These are phyloP conservation scores for Moringa oleifera DNA, from an alignment of 345 rosid genomes.

Conservation along the genomic window DNA sequence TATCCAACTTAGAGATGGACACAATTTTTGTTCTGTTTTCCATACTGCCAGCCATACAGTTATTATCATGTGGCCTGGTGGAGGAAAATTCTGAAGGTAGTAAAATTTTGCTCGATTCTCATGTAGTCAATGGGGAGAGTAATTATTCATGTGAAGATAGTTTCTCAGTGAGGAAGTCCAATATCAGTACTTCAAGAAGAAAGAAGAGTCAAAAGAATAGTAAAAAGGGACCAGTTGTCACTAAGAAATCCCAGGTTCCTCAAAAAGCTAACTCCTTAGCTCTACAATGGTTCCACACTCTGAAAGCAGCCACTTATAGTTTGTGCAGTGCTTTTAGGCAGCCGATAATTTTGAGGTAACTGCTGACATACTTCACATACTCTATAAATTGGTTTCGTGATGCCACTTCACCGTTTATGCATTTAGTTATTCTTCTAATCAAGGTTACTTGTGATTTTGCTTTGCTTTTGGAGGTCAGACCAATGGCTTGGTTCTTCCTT, in stretches of 20 bases:
- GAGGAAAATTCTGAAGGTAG: constrained; percentile 40
- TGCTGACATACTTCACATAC: neutral
- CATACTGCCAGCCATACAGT: constrained; percentile 59
- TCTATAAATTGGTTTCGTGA: neutral
- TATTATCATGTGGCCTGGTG: constrained; percentile 72
- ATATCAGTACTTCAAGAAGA: constrained; percentile 44
- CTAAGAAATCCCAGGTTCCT: constrained; percentile 22
- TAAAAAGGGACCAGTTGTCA: constrained; percentile 21
- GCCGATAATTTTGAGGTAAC: constrained; percentile 79
- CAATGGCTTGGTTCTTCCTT: constrained; percentile 97
- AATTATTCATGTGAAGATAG: constrained; percentile 29
- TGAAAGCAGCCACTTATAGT: constrained; percentile 60
- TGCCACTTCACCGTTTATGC: neutral
- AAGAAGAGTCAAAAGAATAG: constrained; percentile 62
- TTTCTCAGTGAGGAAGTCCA: constrained; percentile 32
- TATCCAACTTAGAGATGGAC: constrained; percentile 58
- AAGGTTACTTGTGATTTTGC: constrained; percentile 15
- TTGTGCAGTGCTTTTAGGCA: constrained; percentile 66
- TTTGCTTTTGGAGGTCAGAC: constrained; percentile 44
- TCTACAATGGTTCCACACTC: constrained; percentile 48
- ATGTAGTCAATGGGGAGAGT: constrained; percentile 34
- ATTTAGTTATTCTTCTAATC: constrained; percentile 15
- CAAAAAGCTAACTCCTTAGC: constrained; percentile 31
- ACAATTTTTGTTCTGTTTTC: constrained; percentile 77
- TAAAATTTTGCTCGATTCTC: constrained; percentile 32